Evolutionary conservation across 306 rosid species (phyloP), one percentile per base, ranked within the genome.

Genomic region (Astragalus membranaceus): DNA sequence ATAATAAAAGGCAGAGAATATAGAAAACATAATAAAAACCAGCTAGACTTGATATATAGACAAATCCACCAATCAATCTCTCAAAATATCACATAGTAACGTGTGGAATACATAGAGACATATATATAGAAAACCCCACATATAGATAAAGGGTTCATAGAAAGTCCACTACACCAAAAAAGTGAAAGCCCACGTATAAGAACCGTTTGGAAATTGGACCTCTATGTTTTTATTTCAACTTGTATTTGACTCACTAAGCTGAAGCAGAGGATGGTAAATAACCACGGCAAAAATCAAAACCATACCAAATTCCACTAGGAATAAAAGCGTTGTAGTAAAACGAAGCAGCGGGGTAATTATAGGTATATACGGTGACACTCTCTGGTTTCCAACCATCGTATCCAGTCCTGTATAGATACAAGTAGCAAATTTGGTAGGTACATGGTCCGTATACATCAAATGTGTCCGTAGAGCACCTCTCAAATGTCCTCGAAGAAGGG

Each of bases 371-470:
- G 43, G 89, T 82, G 48, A 93, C 96, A 41, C 64, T 70, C 59
- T 93, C 86, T 10, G 87, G 89, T 17, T 53, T 74, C 98, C 98
- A 93, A 11, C 98, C 98, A 67, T 93, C 98, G 74, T 75, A 82
- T 35, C 98, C 93, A 2, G 33, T 82, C 69, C 96, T 79, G 85
- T 93, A 88, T 29, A 93, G 52, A 42, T 88, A 88, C 29, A 93
- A 75, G 12, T 80, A 82, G 65, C 98, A 93, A 58, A 85, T 47
- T 73, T 78, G 82, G 60, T 85, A 79, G 0, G 92, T 78, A 77
- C 98, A 92, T 10, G 96, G 96, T 5, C 98, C 98, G 14, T 56
- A 3, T 67, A 92, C 57, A 59, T 86, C 58, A 68, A 85, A 89
- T 2, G 88, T 88, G 77, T 92, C 98, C 2, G 88, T 84, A 46